A percentile compares a stretch with the other conserved stretches of the same genome.
Conservation (phyloP, 345 rosid species). For the Citrus unshiu region DNA sequence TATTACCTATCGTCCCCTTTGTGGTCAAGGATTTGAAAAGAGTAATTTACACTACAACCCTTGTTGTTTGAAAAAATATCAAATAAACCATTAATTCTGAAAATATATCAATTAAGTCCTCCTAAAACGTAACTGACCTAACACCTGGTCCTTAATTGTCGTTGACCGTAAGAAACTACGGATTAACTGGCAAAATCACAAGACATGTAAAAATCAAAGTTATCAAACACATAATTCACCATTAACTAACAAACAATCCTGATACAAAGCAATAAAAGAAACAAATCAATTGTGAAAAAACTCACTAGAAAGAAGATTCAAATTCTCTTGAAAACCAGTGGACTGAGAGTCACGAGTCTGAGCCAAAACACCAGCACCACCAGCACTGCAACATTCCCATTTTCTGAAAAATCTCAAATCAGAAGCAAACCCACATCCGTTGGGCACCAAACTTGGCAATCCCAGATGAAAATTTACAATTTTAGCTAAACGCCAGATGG, state of each 20-base stretch:
- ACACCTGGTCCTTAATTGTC: too few species aligned
- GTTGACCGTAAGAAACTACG: too few species aligned
- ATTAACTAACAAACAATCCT: too few species aligned
- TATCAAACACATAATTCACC: neutral
- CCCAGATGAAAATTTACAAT: conserved; percentile 31
- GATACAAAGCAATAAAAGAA: neutral
- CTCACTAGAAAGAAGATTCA: conserved; percentile 87
- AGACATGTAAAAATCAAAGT: neutral
- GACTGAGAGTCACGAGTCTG: conserved; percentile 34
- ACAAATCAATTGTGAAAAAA: neutral
- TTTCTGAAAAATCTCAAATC: conserved; percentile 24
- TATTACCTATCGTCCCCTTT: too few species aligned
- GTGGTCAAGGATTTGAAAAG: too few species aligned
- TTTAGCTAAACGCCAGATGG: conserved; percentile 50
- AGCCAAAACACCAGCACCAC: conserved; percentile 24
- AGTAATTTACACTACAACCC: too few species aligned
- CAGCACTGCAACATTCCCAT: conserved; percentile 44
- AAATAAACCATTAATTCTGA: too few species aligned
- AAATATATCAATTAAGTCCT: too few species aligned
- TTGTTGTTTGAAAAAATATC: too few species aligned
- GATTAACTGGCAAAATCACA: neutral
- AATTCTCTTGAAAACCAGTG: conserved; percentile 54
- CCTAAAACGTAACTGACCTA: too few species aligned
- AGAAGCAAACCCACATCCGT: conserved; percentile 32
- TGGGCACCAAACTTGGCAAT: conserved; percentile 25